Percentiles rank a stretch among this genome's conserved stretches.
These are phyloP conservation scores for Solanum dulcamara DNA, from an alignment of 257 asterid species.

Conservation along the genomic window DNA sequence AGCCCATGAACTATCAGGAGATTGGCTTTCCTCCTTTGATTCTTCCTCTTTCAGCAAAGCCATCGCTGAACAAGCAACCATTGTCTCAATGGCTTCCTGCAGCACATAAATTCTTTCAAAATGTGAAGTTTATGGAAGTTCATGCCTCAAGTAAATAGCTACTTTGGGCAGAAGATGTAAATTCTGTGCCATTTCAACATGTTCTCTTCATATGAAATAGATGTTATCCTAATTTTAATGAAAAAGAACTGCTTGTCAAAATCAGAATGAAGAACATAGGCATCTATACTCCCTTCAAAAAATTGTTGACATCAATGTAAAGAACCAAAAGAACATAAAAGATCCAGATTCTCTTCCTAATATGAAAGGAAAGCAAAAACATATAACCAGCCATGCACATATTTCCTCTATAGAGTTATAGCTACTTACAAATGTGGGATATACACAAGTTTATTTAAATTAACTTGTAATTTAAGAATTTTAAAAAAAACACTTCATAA, in stretches of 20 bases:
- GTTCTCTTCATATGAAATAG: background rate
- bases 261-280: background rate
- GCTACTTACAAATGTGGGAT: background rate
- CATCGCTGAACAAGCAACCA: constrained; percentile 95
- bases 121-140: background rate
- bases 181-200: background rate
- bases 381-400: background rate
- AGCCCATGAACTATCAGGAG: constrained; percentile 52
- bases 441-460: background rate
- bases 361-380: background rate
- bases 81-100: constrained; percentile 88
- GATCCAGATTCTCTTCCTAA: background rate
- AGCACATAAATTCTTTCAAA: background rate
- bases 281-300: background rate
- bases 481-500: too few species aligned
- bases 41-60: constrained; percentile 66
- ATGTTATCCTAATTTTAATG: background rate
- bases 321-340: background rate
- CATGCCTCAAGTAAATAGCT: background rate
- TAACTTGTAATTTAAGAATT: background rate
- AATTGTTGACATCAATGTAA: background rate
- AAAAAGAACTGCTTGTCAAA: background rate
- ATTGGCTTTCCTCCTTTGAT: constrained; percentile 32
- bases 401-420: background rate
- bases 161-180: background rate